These are phyloP conservation scores for Aquilaria malaccensis DNA, from an alignment of 345 rosid species.

Conservation along the genomic window DNA sequence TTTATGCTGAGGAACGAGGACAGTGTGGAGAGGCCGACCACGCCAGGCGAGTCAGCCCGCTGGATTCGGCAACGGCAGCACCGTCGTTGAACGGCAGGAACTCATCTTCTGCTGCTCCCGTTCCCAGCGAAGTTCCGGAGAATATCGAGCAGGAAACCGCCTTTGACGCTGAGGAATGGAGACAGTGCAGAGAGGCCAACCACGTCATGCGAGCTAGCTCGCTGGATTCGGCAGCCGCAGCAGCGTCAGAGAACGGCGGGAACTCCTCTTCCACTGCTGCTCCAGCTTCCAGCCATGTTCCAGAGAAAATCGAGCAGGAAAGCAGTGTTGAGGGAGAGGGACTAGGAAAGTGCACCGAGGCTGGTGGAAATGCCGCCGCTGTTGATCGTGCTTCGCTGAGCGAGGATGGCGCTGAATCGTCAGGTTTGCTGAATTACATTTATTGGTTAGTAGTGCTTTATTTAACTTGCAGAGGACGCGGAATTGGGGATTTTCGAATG, in stretches of 20 bases:
- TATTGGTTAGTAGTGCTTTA: slow-evolving; percentile 9
- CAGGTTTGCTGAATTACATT: slow-evolving; percentile 26
- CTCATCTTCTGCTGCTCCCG: slow-evolving; percentile 32
- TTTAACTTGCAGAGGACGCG: neutral
- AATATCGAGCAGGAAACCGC: slow-evolving; percentile 31
- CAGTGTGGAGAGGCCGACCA: neutral
- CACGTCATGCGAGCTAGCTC: slow-evolving; percentile 7
- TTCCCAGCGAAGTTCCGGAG: slow-evolving; percentile 32
- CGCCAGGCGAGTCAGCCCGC: slow-evolving; percentile 4
- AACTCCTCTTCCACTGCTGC: slow-evolving; percentile 27
- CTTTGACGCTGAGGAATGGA: slow-evolving; percentile 24
- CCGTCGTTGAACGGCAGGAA: slow-evolving; percentile 28
- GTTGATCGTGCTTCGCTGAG: slow-evolving; percentile 21
- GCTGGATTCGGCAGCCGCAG: slow-evolving; percentile 34
- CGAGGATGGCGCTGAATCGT: slow-evolving; percentile 30
- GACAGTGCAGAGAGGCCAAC: slow-evolving; percentile 16
- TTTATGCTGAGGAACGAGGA: slow-evolving; percentile 19
- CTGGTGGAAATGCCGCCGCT: neutral
- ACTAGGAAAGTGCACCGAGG: slow-evolving; percentile 1
- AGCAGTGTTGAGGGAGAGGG: slow-evolving; percentile 27
- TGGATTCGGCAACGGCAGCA: slow-evolving; percentile 34
- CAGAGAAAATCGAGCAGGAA: slow-evolving; percentile 31
- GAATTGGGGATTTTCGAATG: neutral
- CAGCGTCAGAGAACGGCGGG: slow-evolving; percentile 32
- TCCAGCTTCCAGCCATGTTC: slow-evolving; percentile 31